Conservation (phyloP, 2,329 filamentous ascomycete species). For the Aureobasidium uvarum region DNA sequence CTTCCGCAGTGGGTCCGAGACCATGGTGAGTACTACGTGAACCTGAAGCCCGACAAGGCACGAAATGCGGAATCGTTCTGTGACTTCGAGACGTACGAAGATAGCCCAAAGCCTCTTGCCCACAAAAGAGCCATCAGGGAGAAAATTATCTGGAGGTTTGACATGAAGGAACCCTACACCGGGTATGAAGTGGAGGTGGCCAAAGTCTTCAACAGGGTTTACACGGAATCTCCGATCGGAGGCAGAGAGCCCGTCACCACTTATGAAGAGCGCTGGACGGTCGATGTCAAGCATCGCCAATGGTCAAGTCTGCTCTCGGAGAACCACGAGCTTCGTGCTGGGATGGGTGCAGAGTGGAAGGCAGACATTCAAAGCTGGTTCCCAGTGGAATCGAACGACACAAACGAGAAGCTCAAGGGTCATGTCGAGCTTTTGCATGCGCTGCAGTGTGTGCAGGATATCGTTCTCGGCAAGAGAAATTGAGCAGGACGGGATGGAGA, state of each 20-base stretch:
- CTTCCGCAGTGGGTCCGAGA: conserved; percentile 3
- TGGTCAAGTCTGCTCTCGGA: conserved; percentile 36
- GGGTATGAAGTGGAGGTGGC: conserved; percentile 25
- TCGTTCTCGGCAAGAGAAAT: neutral
- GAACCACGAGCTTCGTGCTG: conserved; percentile 36
- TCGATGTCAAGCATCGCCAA: conserved; percentile 34
- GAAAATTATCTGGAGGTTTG: conserved; percentile 26
- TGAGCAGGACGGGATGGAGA: neutral
- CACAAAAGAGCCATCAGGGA: conserved; percentile 15
- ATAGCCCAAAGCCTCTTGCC: neutral
- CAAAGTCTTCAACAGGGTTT: conserved; percentile 9
- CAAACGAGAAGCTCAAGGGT: conserved; percentile 27
- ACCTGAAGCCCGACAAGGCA: conserved; percentile 10
- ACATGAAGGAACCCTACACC: conserved; percentile 12
- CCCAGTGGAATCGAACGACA: conserved; percentile 28
- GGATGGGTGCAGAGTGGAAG: conserved; percentile 33
- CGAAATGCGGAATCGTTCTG: conserved; percentile 1
- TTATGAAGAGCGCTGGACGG: conserved; percentile 35
- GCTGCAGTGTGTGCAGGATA: conserved; percentile 28
- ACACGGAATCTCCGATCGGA: neutral
- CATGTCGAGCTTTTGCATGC: conserved; percentile 35
- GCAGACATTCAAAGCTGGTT: conserved; percentile 37
- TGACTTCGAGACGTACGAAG: conserved; percentile 5
- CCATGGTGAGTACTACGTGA: conserved; percentile 11
- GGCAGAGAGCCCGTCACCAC: conserved; percentile 24